Base-by-base conservation (phyloP, 768 basidiomycete species). In the Podaxis sp. region DNA sequence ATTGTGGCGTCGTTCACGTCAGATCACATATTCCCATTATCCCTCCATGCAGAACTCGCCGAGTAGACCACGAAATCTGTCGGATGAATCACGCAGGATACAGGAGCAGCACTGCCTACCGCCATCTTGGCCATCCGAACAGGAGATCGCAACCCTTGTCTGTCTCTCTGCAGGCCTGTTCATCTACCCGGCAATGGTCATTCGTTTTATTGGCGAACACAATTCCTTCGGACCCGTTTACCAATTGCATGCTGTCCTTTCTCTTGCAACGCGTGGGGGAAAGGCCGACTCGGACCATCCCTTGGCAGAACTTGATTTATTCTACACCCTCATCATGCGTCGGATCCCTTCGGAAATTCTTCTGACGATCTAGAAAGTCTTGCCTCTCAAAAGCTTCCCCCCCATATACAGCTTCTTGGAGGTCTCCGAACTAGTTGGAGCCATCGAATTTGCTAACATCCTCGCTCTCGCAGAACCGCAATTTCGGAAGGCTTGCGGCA, bases 1-100 rank as follows among this genome's bases (percentile, higher is more conserved):
- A 65, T 73, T 10, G 35, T 35, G 3, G 54, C 57, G 0, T 32
- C 27, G 7, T 68, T 71, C 32, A 44, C 16, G 4, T 44, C 42
- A 2, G 16, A 5, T 16, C 6, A 4, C 1, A 6, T 44, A 18
- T 44, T 7, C 16, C 16, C 14, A 18, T 16, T 44, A 18, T n/a
- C 42, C 9, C 42, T n/a, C 1, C 42, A 44, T n/a, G 9, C 2
- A 18, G 42, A 44, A 14, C 42, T 44, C 6, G 42, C 18, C 16
- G 5, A 14, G 7, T 44, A 6, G 42, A 44, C 42, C 16, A 44
- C 4, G n/a, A 18, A 16, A 44, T 44, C 16, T 44, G 16, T n/a
- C 16, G 2, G 42, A 44, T 16, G 42, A 44, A 44, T 18, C 18
- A n/a, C 0, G 16, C n/a, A 44, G 5, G 14, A 13, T 44, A 16